Evolutionary conservation across 345 rosid genomes (phyloP).

Genomic region (Syzygium aromaticum): DNA sequence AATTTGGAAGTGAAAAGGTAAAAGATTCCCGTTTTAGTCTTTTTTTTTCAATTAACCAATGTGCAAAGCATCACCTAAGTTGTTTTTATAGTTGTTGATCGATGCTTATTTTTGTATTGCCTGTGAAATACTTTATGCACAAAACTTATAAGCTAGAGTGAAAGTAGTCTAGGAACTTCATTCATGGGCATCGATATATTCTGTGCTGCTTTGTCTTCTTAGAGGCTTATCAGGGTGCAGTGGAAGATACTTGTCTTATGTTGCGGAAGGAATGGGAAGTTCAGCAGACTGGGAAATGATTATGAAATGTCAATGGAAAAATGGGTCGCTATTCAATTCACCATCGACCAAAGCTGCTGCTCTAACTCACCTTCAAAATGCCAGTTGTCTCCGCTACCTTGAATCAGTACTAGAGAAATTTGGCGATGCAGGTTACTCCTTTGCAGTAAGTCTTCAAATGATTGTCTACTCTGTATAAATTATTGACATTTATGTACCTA

Average conservation of each 20-base stretch:
- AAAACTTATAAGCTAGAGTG: too few relatives aligned
- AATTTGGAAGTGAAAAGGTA: constrained; percentile 52
- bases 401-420: constrained; percentile 42
- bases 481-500: not conserved
- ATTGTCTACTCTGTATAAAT: not conserved
- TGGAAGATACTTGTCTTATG: constrained; percentile 47
- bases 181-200: too few relatives aligned
- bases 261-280: constrained; percentile 56
- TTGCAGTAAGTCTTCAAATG: not conserved
- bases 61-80: too few relatives aligned
- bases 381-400: constrained; percentile 53
- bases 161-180: too few relatives aligned
- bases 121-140: too few relatives aligned
- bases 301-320: constrained; percentile 52
- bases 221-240: constrained; percentile 31
- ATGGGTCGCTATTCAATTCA: constrained; percentile 73
- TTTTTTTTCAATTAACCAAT: too few relatives aligned
- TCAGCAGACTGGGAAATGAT: constrained; percentile 51
- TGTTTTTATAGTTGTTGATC: too few relatives aligned
- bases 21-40: too few relatives aligned
- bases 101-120: too few relatives aligned
- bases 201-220: not conserved
- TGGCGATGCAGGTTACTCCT: constrained; percentile 42
- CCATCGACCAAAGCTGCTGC: constrained; percentile 88
- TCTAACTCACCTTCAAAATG: constrained; percentile 33